Conservation (phyloP, 129 eudicot species). For the Flaveria robusta region DNA sequence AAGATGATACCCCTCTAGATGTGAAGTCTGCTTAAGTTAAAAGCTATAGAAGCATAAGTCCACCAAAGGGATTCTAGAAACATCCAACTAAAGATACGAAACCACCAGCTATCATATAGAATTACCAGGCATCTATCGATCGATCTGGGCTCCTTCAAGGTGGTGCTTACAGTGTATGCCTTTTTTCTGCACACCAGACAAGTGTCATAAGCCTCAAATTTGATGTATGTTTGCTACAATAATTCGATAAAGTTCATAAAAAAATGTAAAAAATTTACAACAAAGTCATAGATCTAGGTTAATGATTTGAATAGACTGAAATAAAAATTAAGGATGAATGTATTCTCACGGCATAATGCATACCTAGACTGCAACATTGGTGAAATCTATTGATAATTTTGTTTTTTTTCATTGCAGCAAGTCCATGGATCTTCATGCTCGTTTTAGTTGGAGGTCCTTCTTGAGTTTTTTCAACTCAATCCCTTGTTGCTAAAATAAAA, state of each 20-base stretch:
- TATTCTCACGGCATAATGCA: not conserved
- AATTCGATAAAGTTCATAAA: no score
- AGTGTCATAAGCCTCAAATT: not conserved
- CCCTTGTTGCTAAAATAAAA: constrained; percentile 50
- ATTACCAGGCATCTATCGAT: constrained; percentile 2
- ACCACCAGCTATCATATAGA: constrained; percentile 23
- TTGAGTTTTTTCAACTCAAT: constrained; percentile 39
- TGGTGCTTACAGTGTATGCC: constrained; percentile 22
- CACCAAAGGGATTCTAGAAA: constrained; percentile 7
- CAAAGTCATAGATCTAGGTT: no score
- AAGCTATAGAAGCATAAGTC: not conserved
- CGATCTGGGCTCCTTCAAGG: constrained; percentile 23
- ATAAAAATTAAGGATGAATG: not conserved
- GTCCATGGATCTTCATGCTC: constrained; percentile 28
- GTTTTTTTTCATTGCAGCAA: not conserved
- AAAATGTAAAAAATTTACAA: no score
- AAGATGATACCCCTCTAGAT: not conserved
- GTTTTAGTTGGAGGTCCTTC: constrained; percentile 36
- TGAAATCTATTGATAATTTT: constrained; percentile 28
- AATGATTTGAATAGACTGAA: no score
- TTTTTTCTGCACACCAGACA: constrained; percentile 8
- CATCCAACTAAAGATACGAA: not conserved
- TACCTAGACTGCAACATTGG: constrained; percentile 25
- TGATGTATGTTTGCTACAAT: no score
- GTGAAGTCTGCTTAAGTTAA: not conserved